Evolutionary conservation across 2,329 filamentous ascomycete genomes (phyloP).

Genomic region (Fusarium chaquense): DNA sequence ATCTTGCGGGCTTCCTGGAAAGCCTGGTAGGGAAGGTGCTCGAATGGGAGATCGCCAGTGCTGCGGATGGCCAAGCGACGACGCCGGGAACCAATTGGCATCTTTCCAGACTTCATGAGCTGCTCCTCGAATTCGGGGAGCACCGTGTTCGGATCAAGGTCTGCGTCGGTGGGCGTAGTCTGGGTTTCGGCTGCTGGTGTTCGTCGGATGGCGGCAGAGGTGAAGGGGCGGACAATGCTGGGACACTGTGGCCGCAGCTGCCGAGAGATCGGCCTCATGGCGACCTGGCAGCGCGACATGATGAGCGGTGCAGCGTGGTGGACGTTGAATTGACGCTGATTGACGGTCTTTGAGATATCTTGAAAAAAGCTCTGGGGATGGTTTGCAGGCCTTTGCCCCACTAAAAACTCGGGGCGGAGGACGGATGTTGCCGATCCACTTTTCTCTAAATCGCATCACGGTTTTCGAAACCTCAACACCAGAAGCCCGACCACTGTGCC

Average conservation of each 20-base stretch:
- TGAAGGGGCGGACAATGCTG: slow-evolving; percentile 51
- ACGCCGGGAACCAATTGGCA: slow-evolving; percentile 85
- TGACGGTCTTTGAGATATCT: slow-evolving; percentile 22
- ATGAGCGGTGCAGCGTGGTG: slow-evolving; percentile 31
- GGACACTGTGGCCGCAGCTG: slow-evolving; percentile 60
- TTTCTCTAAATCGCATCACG: slow-evolving; percentile 42
- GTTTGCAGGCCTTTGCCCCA: slow-evolving; percentile 41
- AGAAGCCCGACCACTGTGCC: slow-evolving; percentile 3
- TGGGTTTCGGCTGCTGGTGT: slow-evolving; percentile 47
- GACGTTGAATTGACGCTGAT: slow-evolving; percentile 29
- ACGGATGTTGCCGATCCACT: slow-evolving; percentile 48
- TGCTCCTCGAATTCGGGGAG: slow-evolving; percentile 69
- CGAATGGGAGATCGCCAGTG: slow-evolving; percentile 80
- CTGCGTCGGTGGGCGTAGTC: slow-evolving; percentile 48
- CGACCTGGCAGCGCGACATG: slow-evolving; percentile 72
- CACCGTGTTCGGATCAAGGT: slow-evolving; percentile 76
- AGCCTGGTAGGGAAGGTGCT: slow-evolving; percentile 95
- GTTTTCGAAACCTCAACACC: slow-evolving; percentile 44
- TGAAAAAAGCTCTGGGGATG: slow-evolving; percentile 50
- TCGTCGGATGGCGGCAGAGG: slow-evolving; percentile 50
- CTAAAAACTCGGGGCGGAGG: slow-evolving; percentile 47
- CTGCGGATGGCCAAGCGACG: slow-evolving; percentile 79
- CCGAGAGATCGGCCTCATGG: slow-evolving; percentile 67
- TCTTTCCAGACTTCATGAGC: slow-evolving; percentile 75
- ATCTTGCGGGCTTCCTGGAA: slow-evolving; percentile 96